A percentile compares a stretch with the other conserved stretches of the same genome.
Conservation (phyloP, 2,329 filamentous ascomycete genomes). For the Stachybotrys elegans region DNA sequence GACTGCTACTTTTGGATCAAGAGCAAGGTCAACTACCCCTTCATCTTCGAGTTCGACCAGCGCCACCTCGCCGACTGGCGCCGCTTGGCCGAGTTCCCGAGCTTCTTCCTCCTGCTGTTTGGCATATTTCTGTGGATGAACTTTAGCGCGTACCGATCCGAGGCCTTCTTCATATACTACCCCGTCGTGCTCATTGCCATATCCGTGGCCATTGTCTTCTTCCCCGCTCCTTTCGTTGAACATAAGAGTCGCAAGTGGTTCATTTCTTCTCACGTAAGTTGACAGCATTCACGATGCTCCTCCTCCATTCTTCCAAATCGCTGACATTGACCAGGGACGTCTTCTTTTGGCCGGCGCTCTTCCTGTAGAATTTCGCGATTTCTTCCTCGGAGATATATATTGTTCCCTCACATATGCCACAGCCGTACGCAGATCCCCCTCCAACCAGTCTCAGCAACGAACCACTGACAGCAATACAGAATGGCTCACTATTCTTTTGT, state of each 20-base stretch:
- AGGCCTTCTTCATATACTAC: conserved; percentile 75
- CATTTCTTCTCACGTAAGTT: conserved; percentile 75
- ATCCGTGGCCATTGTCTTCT: conserved; percentile 63
- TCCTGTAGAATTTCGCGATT: conserved; percentile 93
- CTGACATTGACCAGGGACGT: conserved; percentile 59
- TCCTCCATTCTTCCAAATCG: neutral
- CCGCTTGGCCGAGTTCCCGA: conserved; percentile 79
- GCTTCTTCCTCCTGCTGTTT: conserved; percentile 72
- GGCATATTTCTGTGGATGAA: conserved; percentile 87
- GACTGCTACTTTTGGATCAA: conserved; percentile 78
- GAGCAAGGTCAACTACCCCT: conserved; percentile 90
- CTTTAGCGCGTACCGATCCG: conserved; percentile 64
- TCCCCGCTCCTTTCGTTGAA: conserved; percentile 71
- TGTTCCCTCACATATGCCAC: conserved; percentile 90
- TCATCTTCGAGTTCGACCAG: conserved; percentile 94
- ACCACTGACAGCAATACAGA: conserved; percentile 43
- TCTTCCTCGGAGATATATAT: conserved; percentile 96
- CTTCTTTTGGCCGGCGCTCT: conserved; percentile 80
- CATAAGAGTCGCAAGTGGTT: conserved; percentile 80
- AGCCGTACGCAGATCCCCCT: conserved; percentile 55
- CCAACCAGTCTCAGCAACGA: neutral
- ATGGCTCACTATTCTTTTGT: conserved; percentile 91
- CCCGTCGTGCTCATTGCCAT: conserved; percentile 74
- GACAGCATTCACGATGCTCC: conserved; percentile 9
- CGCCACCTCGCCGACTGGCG: conserved; percentile 85